Base-by-base conservation (phyloP, 73 alveolate species). In the Stentor roeselii region DNA sequence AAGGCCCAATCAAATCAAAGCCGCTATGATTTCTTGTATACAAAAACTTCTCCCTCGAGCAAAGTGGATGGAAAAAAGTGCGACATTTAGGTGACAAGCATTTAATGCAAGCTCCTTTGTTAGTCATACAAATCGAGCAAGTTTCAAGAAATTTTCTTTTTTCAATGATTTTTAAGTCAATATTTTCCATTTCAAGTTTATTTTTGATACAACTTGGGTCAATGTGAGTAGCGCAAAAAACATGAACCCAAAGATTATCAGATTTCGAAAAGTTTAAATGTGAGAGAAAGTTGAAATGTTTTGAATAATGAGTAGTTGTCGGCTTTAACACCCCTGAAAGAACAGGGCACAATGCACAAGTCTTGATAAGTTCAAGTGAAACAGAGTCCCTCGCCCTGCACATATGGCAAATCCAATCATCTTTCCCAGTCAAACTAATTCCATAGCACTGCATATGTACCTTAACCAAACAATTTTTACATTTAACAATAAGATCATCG, bases 401-500 rank as follows among this genome's bases (percentile, higher is more conserved):
- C 21, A 50, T 11, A 21, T 6, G 21, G 21, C 67, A 50, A 50
- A 50, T 50, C 6, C 21, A 50, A n/a, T n/a, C n/a, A 11, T 50
- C 67, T 50, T 50, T 50, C 6, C 21, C 67, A 11, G 6, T 21
- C 6, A 50, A 21, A 50, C 30, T 6, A 50, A 50, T 50, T 50
- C 67, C 67, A 50, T 50, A 50, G 67, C 67, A 50, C 21, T 50
- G 67, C 67, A 50, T 50, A 50, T 50, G 67, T 6, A 50, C 67
- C 21, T 6, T 50, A 50, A 50, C 67, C 67, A 6, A 6, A 50
- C 67, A 50, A 50, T 6, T 11, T 50, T 50, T 50, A 50, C 67
- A 50, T 50, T 6, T 6, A 50, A 50, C 30, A 21, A 50, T 50
- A 11, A 50, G 21, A 50, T 50, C 67, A 50, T 50, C 67, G 21